A percentile compares a stretch with the other conserved stretches of the same genome.
Evolutionary conservation across 805 yeast genomes (phyloP).

Genomic region (Wickerhamomyces silvicola): DNA sequence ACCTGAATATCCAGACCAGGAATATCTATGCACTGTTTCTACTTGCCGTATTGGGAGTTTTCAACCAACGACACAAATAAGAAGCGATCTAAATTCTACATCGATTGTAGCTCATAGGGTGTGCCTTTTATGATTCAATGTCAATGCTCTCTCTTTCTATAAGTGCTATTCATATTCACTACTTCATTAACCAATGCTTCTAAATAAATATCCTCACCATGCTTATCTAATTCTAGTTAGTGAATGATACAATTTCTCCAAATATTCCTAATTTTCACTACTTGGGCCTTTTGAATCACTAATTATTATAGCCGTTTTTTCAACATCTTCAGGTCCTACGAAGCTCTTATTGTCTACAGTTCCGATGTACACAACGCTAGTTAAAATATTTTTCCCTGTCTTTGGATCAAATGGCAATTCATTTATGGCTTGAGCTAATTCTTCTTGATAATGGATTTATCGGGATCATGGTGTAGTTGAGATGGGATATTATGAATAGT

Average conservation of each 20-base stretch:
- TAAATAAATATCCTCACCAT: conserved; percentile 15
- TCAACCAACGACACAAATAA: no score
- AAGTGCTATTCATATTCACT: neutral
- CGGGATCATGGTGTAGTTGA: conserved; percentile 32
- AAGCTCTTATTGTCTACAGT: conserved; percentile 76
- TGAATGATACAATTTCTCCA: conserved; percentile 47
- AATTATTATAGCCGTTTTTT: conserved; percentile 56
- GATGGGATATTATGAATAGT: conserved; percentile 62
- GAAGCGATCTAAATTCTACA: no score
- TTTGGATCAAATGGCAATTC: conserved; percentile 24
- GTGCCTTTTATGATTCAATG: no score
- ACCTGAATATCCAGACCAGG: conserved; percentile 1
- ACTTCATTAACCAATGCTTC: conserved; percentile 14
- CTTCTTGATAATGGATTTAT: conserved; percentile 15
- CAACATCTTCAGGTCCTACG: conserved; percentile 69
- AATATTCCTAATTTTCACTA: conserved; percentile 72
- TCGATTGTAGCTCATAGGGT: no score
- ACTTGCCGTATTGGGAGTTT: no score
- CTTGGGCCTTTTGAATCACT: conserved; percentile 63
- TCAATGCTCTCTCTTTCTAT: conserved; percentile 1
- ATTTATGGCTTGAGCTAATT: conserved; percentile 17
- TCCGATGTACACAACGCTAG: conserved; percentile 74
- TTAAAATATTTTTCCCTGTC: conserved; percentile 37
- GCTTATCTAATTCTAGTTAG: conserved; percentile 27
- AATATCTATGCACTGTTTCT: no score